Conservation (phyloP, 176 grass and related monocot species). For the Dendrocalamus sinicus region DNA sequence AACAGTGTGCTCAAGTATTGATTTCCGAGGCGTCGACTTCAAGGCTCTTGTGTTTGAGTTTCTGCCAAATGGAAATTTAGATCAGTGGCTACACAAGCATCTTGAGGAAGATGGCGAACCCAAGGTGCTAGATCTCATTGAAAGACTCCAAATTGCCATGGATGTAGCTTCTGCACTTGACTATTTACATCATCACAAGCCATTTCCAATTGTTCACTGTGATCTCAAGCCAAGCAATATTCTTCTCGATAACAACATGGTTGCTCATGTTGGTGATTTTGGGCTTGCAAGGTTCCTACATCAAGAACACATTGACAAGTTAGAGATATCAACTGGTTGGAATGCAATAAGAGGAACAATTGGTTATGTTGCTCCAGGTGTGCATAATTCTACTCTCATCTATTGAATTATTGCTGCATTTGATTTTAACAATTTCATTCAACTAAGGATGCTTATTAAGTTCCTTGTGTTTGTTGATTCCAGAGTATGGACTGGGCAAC, state of each 20-base stretch:
- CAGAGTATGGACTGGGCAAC: too few relatives aligned
- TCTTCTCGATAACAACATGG: neutral
- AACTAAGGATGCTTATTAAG: too few relatives aligned
- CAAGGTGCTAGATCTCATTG: neutral
- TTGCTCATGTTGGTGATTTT: constrained; percentile 26
- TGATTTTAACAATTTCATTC: too few relatives aligned
- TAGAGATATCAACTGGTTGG: constrained; percentile 17
- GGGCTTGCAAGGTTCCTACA: constrained; percentile 34
- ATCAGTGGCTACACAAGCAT: constrained; percentile 12
- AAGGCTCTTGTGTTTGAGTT: constrained; percentile 36
- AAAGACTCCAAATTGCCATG: neutral
- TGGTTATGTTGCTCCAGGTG: neutral
- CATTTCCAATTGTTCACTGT: constrained; percentile 25
- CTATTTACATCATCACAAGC: constrained; percentile 25
- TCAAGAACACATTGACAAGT: neutral
- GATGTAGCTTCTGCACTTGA: constrained; percentile 25
- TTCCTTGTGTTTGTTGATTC: too few relatives aligned
- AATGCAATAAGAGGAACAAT: constrained; percentile 23
- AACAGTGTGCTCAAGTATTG: constrained; percentile 28
- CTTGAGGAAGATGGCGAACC: neutral
- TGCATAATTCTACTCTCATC: too few relatives aligned
- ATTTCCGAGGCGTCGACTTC: constrained; percentile 1
- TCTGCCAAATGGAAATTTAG: constrained; percentile 31
- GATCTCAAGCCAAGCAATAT: constrained; percentile 39
- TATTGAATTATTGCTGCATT: too few relatives aligned